These are phyloP conservation scores for Tritrichomonas foetus DNA, from an alignment of 208 protist species.

Conservation along the genomic window DNA sequence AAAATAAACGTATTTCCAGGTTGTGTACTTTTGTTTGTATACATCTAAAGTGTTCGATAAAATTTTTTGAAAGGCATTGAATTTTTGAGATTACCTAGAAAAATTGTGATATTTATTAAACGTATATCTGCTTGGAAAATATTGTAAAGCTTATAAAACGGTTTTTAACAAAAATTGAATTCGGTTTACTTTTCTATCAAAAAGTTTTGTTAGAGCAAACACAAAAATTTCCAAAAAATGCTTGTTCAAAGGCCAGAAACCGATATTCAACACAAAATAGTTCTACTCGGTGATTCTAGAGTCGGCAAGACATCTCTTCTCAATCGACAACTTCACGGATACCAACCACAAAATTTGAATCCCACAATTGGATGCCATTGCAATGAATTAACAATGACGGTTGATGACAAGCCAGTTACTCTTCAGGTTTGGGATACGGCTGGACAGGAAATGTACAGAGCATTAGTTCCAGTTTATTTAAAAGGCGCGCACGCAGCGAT, in stretches of 20 bases:
- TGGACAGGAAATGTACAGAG: slow-evolving; percentile 76
- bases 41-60: neutral
- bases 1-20: no score
- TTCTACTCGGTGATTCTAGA: neutral
- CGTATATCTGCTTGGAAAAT: neutral
- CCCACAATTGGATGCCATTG: slow-evolving; percentile 98
- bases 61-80: neutral
- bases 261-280: neutral
- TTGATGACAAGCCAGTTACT: slow-evolving; percentile 80
- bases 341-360: slow-evolving; percentile 76
- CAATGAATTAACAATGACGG: slow-evolving; percentile 86
- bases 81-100: neutral
- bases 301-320: slow-evolving; percentile 15
- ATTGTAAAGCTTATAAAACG: neutral
- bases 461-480: slow-evolving; percentile 81
- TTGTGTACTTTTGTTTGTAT: no score
- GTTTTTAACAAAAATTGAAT: neutral
- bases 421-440: slow-evolving; percentile 85
- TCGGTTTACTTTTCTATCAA: neutral
- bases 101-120: neutral
- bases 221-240: neutral
- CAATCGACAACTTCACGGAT: slow-evolving; percentile 68
- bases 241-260: neutral
- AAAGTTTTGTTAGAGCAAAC: neutral
- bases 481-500: slow-evolving; percentile 87